Evolutionary conservation across 371 early-diverging fungal genomes (phyloP).

Genomic region (Sporodiniella umbellata): DNA sequence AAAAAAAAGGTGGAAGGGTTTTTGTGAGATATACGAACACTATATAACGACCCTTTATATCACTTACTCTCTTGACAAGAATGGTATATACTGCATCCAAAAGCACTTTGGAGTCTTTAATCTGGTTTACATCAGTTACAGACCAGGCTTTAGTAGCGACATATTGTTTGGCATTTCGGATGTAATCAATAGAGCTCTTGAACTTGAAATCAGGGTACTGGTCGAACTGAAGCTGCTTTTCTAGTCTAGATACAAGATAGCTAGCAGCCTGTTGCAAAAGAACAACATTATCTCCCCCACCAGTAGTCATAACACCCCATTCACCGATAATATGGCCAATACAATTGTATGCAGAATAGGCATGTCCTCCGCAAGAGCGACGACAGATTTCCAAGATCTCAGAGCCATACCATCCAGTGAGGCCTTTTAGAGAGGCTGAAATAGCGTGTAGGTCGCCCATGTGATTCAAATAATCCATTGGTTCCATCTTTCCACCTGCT

Average conservation of each 20-base stretch:
- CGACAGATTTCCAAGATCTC: constrained; percentile 61
- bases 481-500: constrained; percentile 41
- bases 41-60: neutral
- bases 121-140: constrained; percentile 13
- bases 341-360: constrained; percentile 66
- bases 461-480: constrained; percentile 45
- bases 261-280: constrained; percentile 60
- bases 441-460: constrained; percentile 63
- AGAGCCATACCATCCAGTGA: constrained; percentile 55
- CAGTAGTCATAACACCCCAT: constrained; percentile 70
- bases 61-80: constrained; percentile 35
- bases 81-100: constrained; percentile 31
- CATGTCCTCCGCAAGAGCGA: constrained; percentile 60
- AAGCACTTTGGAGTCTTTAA: constrained; percentile 24
- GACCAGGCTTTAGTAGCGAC: constrained; percentile 23
- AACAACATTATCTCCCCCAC: constrained; percentile 71
- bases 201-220: constrained; percentile 28
- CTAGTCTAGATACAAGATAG: constrained; percentile 22
- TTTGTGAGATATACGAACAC: no score
- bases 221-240: constrained; percentile 23
- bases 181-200: constrained; percentile 33
- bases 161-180: constrained; percentile 28
- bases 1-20: no score
- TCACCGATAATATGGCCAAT: constrained; percentile 61
- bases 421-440: constrained; percentile 54